phyloP scores from a whole-genome alignment of 306 rosid species.

The Hippophae gyantsensis region DNA sequence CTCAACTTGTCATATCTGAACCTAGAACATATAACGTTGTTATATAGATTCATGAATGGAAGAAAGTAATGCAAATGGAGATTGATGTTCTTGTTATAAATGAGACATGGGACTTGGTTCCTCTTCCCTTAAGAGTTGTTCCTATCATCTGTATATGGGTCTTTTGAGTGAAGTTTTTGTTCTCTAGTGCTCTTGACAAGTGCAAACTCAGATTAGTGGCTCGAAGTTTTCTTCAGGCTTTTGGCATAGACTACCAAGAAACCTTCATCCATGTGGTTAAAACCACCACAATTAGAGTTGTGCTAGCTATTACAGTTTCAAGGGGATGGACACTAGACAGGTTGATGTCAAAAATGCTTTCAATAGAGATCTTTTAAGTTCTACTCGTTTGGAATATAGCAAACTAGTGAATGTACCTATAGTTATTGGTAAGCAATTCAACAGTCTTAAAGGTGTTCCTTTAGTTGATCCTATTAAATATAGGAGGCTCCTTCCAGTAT shows the following conservation, averaged over 20 bases:
- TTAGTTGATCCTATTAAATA: neutral
- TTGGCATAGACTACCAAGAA: neutral
- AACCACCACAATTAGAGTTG: neutral
- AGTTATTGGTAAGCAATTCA: neutral
- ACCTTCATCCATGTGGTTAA: neutral
- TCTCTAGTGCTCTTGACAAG: neutral
- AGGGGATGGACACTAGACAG: neutral
- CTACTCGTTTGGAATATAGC: neutral
- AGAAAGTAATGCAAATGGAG: neutral
- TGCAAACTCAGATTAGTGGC: neutral
- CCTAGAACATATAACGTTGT: neutral
- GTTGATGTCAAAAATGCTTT: neutral
- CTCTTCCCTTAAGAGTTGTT: neutral
- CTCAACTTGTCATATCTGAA: neutral
- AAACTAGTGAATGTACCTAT: neutral
- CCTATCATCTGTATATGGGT: neutral
- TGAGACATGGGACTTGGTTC: neutral
- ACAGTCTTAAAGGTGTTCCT: neutral
- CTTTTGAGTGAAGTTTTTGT: no score
- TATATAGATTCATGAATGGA: no score
- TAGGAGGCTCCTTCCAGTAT: neutral
- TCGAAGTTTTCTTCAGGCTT: neutral
- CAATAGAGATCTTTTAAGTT: neutral
- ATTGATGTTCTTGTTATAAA: neutral
- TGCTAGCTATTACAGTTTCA: neutral